Conservation (phyloP, 2,329 filamentous ascomycete genomes). For the Epicoccum nigrum region DNA sequence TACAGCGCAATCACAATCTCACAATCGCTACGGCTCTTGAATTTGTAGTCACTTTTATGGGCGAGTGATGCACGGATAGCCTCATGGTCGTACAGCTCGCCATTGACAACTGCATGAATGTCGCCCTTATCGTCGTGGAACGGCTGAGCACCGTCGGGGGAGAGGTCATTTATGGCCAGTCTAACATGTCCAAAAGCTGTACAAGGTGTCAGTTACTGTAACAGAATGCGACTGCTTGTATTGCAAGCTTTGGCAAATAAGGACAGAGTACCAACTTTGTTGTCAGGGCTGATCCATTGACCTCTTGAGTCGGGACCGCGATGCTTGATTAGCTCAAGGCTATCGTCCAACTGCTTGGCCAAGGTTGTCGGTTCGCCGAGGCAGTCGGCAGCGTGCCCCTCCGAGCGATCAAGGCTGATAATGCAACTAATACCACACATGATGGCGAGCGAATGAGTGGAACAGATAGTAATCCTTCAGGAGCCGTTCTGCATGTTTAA, state of each 20-base stretch:
- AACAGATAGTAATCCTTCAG: slow-evolving; percentile 2
- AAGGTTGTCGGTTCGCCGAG: slow-evolving; percentile 6
- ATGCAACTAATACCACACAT: slow-evolving; percentile 18
- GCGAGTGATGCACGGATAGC: slow-evolving; percentile 46
- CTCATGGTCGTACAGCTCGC: slow-evolving; percentile 63
- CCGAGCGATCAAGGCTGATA: slow-evolving; percentile 9
- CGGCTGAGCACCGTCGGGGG: slow-evolving; percentile 26
- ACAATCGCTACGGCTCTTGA: slow-evolving; percentile 56
- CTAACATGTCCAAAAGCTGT: slow-evolving; percentile 28
- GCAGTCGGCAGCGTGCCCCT: slow-evolving; percentile 1
- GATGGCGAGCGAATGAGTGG: neutral
- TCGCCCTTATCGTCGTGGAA: slow-evolving; percentile 22
- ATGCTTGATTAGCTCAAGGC: slow-evolving; percentile 45
- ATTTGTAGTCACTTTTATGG: slow-evolving; percentile 48
- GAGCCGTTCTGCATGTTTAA: neutral
- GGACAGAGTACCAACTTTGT: slow-evolving; percentile 47
- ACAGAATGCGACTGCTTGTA: neutral
- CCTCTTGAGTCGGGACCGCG: slow-evolving; percentile 55
- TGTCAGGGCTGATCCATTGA: slow-evolving; percentile 53
- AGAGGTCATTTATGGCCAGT: slow-evolving; percentile 33
- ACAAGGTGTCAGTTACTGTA: slow-evolving; percentile 7
- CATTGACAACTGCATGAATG: slow-evolving; percentile 64
- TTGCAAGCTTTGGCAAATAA: slow-evolving; percentile 1
- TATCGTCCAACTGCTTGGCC: slow-evolving; percentile 11
- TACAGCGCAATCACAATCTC: slow-evolving; percentile 61